These are phyloP conservation scores for Xylaria sp. DNA, from an alignment of 2,329 filamentous ascomycete species.

Conservation along the genomic window DNA sequence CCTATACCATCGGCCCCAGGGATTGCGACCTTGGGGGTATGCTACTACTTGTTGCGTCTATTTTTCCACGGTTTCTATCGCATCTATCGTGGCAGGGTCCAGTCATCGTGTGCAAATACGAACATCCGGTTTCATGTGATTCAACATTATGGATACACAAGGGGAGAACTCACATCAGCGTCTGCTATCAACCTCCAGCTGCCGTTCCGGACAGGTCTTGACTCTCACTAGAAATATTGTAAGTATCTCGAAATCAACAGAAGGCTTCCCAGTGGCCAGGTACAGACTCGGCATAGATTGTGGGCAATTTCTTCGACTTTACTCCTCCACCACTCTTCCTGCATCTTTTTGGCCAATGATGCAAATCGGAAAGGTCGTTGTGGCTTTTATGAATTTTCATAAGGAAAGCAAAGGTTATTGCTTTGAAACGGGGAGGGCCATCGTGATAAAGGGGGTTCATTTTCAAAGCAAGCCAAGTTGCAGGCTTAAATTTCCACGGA, in stretches of 20 bases:
- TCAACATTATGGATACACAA: slow-evolving; percentile 18
- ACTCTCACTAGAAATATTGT: slow-evolving; percentile 15
- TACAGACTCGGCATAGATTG: background rate
- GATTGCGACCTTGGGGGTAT: slow-evolving; percentile 11
- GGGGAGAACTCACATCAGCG: slow-evolving; percentile 8
- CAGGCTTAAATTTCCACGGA: slow-evolving; percentile 12
- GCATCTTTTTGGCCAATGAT: slow-evolving; percentile 4
- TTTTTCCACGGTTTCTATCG: slow-evolving; percentile 18
- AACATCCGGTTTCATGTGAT: slow-evolving; percentile 19
- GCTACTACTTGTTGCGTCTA: slow-evolving; percentile 24
- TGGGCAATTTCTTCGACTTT: background rate
- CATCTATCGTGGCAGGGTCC: slow-evolving; percentile 12
- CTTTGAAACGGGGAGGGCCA: background rate
- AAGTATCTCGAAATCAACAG: slow-evolving; percentile 14
- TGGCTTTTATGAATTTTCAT: background rate
- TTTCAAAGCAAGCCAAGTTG: background rate
- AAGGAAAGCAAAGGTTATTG: background rate
- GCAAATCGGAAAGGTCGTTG: slow-evolving; percentile 6
- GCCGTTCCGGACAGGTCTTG: background rate
- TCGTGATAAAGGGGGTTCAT: background rate
- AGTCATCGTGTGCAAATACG: slow-evolving; percentile 26
- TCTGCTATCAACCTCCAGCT: slow-evolving; percentile 1
- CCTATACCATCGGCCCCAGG: slow-evolving; percentile 10
- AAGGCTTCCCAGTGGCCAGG: slow-evolving; percentile 4
- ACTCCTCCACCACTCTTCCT: background rate